Evolutionary conservation across 345 rosid species (phyloP), one percentile per base, ranked within the genome.

Genomic region (Arabis hirsuta): DNA sequence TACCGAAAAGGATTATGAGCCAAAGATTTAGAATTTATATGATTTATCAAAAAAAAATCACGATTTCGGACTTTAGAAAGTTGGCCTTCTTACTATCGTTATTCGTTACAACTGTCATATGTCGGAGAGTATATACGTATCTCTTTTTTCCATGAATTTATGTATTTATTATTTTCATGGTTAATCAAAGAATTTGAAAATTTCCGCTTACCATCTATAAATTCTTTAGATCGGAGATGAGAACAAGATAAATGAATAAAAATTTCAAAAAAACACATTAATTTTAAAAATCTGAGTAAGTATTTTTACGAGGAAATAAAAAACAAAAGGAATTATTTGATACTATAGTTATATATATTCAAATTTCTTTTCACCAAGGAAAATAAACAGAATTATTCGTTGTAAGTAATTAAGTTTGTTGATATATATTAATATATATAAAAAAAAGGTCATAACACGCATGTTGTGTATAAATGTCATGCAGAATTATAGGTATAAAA

Each of bases 41-140:
- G n/a, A n/a, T n/a, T n/a, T n/a, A n/a, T n/a, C n/a, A n/a, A n/a
- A n/a, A n/a, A n/a, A n/a, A n/a, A n/a, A n/a, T n/a, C 65, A 58
- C 22, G 16, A 58, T 48, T 69, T 45, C 41, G 9, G 65, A 48
- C 5, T 69, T 69, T 46, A 8, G 58, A 14, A 24, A 55, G 20
- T 54, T 45, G 55, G 42, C 20, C 36, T 70, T 72, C 24, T 53
- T 12, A 31, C 48, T 10, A 55, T 34, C n/a, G 9, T 53, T 24
- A 22, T 57, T 34, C n/a, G 9, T 53, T 24, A 22, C 64, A 59
- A 47, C 20, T 38, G 64, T 48, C 55, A 5, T 34, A n/a, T 36
- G 9, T n/a, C 9, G 32, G 45, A 56, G 45, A 44, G 2, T 42
- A 41, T 27, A 22, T 11, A 39, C 31, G 10, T 41, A 36, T 22